A percentile compares a stretch with the other conserved stretches of the same genome.
Evolutionary conservation across 192 early-diverging fungal genomes (phyloP).

Genomic region (Obelidium mucronatum): DNA sequence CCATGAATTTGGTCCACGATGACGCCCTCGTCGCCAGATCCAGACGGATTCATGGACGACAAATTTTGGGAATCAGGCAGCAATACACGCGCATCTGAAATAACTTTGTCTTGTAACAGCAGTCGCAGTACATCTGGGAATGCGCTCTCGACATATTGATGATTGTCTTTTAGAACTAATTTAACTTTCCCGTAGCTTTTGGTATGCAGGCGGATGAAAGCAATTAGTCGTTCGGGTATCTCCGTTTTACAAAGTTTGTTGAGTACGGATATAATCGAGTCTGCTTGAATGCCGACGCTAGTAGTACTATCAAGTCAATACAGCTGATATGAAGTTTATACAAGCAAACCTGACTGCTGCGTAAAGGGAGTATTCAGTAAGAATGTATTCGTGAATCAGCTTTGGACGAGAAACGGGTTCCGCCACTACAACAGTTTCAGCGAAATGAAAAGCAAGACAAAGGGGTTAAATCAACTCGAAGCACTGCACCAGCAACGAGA

Average conservation of each 20-base stretch:
- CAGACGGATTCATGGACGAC: neutral
- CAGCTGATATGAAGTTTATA: neutral
- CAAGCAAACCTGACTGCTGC: slow-evolving; percentile 79
- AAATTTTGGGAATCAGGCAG: too few relatives aligned
- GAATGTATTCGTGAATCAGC: slow-evolving; percentile 86
- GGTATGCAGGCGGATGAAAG: slow-evolving; percentile 84
- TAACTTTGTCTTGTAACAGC: slow-evolving; percentile 75
- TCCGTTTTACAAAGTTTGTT: slow-evolving; percentile 85
- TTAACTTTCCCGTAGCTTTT: slow-evolving; percentile 95
- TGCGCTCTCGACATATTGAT: slow-evolving; percentile 87
- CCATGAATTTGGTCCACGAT: neutral
- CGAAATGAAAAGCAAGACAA: neutral
- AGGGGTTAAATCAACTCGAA: neutral
- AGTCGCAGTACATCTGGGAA: slow-evolving; percentile 82
- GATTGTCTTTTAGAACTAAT: slow-evolving; percentile 92
- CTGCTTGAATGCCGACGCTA: slow-evolving; percentile 88
- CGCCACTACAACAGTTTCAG: slow-evolving; percentile 86
- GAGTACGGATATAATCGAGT: slow-evolving; percentile 90
- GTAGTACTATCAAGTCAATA: neutral
- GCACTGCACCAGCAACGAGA: slow-evolving; percentile 47
- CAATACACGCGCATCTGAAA: slow-evolving; percentile 70
- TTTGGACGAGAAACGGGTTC: slow-evolving; percentile 79
- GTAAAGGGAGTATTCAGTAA: slow-evolving; percentile 95
- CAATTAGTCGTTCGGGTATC: slow-evolving; percentile 75
- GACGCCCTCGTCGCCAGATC: neutral